Base-by-base conservation (phyloP, 1,284 basidiomycete genomes). In the Anthracocystis panici-leucophaei region DNA sequence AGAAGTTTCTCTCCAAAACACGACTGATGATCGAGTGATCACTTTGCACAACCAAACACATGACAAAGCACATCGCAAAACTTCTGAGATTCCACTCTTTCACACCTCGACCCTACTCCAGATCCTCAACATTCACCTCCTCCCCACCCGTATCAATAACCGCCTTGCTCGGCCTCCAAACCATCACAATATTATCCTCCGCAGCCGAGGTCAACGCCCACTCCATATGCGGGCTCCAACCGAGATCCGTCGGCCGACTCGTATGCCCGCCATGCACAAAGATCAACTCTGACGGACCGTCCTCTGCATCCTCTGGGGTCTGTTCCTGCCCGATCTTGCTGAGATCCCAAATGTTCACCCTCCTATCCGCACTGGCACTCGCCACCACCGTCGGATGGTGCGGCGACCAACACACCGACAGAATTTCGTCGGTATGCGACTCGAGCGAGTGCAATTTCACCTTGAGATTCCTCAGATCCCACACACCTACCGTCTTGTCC, bases 301-400 rank as follows among this genome's bases (percentile, higher is more conserved):
- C 96, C 86, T 99, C 97, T 56, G 94, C 93, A 83, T 99, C 96
- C 79, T 99, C 96, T 2, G 96, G 95, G 0, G 93, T 94, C 86
- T 99, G 96, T 86, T 99, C 97, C 55, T 92, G 90, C 1, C 96
- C 96, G 75, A 99, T 97, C 76, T 92, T 90, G 41, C 91, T 90
- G 56, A 98, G 87, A 87, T 99, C 95, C 97, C 97, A 99, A 54
- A 99, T 88, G 79, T 97, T 96, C 71, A 99, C 90, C 21, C 97
- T 89, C 35, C 97, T 89, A 85, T 99, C 96, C 57, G 93, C 92
- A 0, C 92, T 93, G 0, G 94, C 94, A 10, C 59, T 65, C 2
- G 82, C 79, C 1, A 85, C 60, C 8, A 85, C 71, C 5, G 84
- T 85, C 11, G 80, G 73, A 79, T 93, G 92, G 82, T 94, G 92